These are phyloP conservation scores for Calonectria henricotiae DNA, from an alignment of 2,329 filamentous ascomycete genomes.

Conservation along the genomic window DNA sequence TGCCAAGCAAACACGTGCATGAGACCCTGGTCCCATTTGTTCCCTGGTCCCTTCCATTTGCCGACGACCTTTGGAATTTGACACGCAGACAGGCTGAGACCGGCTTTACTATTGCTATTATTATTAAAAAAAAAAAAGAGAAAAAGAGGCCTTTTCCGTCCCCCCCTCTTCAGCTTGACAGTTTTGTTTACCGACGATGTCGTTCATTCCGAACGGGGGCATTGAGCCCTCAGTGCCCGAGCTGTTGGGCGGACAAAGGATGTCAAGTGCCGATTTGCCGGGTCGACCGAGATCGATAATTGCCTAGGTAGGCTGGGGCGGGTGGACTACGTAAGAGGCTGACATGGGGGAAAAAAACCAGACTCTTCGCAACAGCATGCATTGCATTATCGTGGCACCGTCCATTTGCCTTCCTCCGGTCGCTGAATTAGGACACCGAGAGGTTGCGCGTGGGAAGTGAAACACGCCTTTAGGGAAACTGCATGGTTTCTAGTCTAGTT, in stretches of 20 bases:
- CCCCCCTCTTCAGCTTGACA: conserved; percentile 1
- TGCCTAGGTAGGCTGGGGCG: conserved; percentile 25
- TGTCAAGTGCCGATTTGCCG: conserved; percentile 21
- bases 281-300: conserved; percentile 19
- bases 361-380: neutral
- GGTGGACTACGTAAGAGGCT: conserved; percentile 27
- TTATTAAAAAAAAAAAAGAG: too few relatives aligned
- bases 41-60: conserved; percentile 8
- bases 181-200: conserved; percentile 13
- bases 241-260: neutral
- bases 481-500: conserved; percentile 16
- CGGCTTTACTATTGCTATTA: too few relatives aligned
- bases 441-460: conserved; percentile 31
- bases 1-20: conserved; percentile 41
- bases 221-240: neutral
- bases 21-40: conserved; percentile 33
- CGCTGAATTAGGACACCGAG: conserved; percentile 40
- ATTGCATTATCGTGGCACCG: conserved; percentile 23
- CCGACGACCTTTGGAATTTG: neutral
- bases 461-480: conserved; percentile 24
- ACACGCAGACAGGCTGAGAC: conserved; percentile 8
- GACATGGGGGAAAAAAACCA: conserved; percentile 6
- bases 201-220: neutral
- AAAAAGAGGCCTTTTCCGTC: neutral
- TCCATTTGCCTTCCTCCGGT: conserved; percentile 28